phyloP scores from a whole-genome alignment of 163 green algal species.

The Prototheca stagnorum region DNA sequence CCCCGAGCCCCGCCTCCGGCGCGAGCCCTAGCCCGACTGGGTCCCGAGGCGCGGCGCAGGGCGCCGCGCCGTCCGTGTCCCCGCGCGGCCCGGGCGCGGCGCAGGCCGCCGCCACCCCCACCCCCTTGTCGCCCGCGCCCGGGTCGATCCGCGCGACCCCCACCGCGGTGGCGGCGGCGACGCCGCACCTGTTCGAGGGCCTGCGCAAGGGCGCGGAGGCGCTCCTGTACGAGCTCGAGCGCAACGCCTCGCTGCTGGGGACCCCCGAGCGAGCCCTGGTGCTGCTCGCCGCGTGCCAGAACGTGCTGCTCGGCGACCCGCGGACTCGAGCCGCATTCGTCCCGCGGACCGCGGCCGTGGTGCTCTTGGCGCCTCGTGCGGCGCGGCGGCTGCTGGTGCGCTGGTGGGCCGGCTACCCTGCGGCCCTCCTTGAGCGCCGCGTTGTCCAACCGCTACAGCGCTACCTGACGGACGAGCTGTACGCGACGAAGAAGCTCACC shows the following conservation, averaged over 20 bases:
- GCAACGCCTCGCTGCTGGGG: constrained; percentile 50
- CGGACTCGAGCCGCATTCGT: constrained; percentile 44
- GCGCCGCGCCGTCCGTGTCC: background rate
- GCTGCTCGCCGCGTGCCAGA: constrained; percentile 59
- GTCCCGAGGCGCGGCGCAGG: background rate
- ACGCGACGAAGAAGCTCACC: constrained; percentile 80
- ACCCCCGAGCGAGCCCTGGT: constrained; percentile 44
- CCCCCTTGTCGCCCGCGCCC: constrained; percentile 3
- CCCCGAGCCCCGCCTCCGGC: no score
- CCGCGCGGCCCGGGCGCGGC: background rate
- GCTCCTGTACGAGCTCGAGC: constrained; percentile 61
- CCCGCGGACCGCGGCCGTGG: constrained; percentile 48
- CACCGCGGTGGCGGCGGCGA: no score
- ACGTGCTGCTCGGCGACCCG: constrained; percentile 53
- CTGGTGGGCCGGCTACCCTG: constrained; percentile 70
- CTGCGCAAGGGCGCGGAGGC: constrained; percentile 40
- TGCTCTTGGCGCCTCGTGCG: constrained; percentile 45
- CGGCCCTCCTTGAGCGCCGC: constrained; percentile 38
- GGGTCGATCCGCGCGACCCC: no score
- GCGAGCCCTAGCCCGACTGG: no score
- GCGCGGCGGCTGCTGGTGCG: constrained; percentile 57
- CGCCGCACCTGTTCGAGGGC: constrained; percentile 15
- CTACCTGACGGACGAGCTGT: constrained; percentile 74
- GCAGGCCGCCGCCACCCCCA: constrained; percentile 1
- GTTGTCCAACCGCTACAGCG: constrained; percentile 51